phyloP scores from a whole-genome alignment of 257 asterid genomes.

The Lantana camara region DNA sequence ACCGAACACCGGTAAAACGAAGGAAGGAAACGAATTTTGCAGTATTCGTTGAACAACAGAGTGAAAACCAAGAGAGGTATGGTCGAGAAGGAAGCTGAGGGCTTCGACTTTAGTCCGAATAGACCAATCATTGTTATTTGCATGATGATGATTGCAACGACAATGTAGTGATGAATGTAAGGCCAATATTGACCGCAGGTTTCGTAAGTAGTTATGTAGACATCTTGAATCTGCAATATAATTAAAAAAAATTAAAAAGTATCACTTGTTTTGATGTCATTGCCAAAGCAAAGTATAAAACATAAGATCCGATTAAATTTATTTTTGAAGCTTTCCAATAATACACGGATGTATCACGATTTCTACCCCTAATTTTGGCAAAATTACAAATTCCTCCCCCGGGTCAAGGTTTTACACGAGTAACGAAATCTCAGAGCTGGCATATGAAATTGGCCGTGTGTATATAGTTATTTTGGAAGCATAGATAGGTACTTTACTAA shows the following conservation, averaged over 20 bases:
- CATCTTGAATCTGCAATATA: conserved; percentile 75
- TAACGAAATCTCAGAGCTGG: too few relatives aligned
- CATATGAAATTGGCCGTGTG: too few relatives aligned
- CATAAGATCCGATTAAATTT: too few relatives aligned
- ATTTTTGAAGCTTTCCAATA: too few relatives aligned
- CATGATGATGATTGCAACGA: conserved; percentile 72
- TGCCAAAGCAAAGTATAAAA: neutral
- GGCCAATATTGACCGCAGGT: conserved; percentile 97
- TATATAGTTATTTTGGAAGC: too few relatives aligned
- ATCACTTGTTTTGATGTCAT: neutral
- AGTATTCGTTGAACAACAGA: conserved; percentile 75
- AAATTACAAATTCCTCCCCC: too few relatives aligned
- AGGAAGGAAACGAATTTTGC: conserved; percentile 87
- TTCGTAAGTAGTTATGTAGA: conserved; percentile 80
- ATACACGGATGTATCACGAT: too few relatives aligned
- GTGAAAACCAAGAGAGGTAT: conserved; percentile 79
- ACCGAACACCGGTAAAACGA: conserved; percentile 66
- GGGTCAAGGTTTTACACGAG: too few relatives aligned
- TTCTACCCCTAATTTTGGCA: too few relatives aligned
- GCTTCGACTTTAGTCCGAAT: conserved; percentile 90
- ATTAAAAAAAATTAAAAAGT: neutral
- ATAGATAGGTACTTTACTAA: too few relatives aligned
- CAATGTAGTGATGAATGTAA: conserved; percentile 76
- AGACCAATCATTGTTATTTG: conserved; percentile 91
- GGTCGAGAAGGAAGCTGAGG: conserved; percentile 75